Base-by-base conservation (phyloP, 805 yeast species). In the Sugiyamaella lignohabitans region DNA sequence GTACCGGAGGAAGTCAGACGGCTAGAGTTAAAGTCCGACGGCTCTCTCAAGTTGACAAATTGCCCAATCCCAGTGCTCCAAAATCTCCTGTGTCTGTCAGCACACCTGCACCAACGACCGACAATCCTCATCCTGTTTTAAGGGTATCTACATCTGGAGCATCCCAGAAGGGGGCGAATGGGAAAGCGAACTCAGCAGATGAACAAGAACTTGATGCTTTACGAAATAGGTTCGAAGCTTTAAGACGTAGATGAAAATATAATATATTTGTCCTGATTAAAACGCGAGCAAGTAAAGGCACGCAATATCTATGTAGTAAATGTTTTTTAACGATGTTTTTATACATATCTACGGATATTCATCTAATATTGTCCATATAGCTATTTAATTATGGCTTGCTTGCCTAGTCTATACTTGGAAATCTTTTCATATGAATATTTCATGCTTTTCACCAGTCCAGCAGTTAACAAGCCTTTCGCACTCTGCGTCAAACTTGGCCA, bases 381-480 rank as follows among this genome's bases (percentile, higher is more conserved):
- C 20, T 21, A 10, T 10, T 38, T 38, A 8, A 19, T 17, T 38
- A 11, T 21, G 18, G 6, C 8, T 19, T 20, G 2, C 32, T 43
- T 40, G 24, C 53, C 53, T 3, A 48, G 43, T 42, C 43, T 21
- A 38, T 52, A 55, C 48, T 74, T 74, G 19, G 57, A 53, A 45
- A 72, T 67, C 65, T 89, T 89, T 41, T 87, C 94, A 63, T 75
- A 68, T 3, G 94, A 89, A 63, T 89, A 89, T 57, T 73, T 76
- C 42, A 79, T 60, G 8, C 89, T 79, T 60, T 84, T 85, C 17
- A 69, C 60, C 1, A 84, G 42, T 1, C 98, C 98, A 1, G 98
- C 96, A 2, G 95, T 87, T 37, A 87, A 68, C 1, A 91, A 57
- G 0, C 98, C 98, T 63, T 91, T 88, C 16, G 79, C 53, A 24